Conservation (phyloP, 352 stramenopile species). For the Pythium phragmitis region DNA sequence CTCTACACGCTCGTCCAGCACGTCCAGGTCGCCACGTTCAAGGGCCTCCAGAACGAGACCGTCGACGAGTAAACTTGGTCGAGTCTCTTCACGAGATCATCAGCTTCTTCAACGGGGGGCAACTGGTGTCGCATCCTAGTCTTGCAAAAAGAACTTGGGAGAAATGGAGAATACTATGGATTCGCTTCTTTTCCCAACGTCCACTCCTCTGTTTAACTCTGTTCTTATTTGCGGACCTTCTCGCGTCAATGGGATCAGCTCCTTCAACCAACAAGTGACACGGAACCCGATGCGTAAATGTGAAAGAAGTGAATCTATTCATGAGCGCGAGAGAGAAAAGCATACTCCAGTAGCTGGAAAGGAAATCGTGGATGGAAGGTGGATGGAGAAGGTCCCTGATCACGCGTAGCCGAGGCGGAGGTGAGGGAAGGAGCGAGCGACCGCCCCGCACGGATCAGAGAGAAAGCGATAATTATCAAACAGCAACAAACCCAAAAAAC, state of each 20-base stretch:
- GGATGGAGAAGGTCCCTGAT: neutral
- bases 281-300: neutral
- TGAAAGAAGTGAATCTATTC: constrained; percentile 26
- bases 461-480: constrained; percentile 36
- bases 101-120: constrained; percentile 9
- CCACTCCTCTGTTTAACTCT: too few species aligned
- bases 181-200: constrained; percentile 16
- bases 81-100: neutral
- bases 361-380: neutral
- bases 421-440: neutral
- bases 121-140: constrained; percentile 24
- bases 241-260: neutral
- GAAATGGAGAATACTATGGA: constrained; percentile 24
- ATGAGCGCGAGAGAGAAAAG: neutral
- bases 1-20: constrained; percentile 99
- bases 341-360: neutral
- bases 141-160: constrained; percentile 18
- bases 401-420: neutral
- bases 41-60: constrained; percentile 96
- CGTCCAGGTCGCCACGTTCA: constrained; percentile 95
- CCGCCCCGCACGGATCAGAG: constrained; percentile 8
- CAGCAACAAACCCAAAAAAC: constrained; percentile 31
- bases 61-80: constrained; percentile 83
- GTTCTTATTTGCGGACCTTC: too few species aligned
- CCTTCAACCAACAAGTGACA: neutral